phyloP scores from a whole-genome alignment of 257 asterid genomes.

The Penstemon newberryi region DNA sequence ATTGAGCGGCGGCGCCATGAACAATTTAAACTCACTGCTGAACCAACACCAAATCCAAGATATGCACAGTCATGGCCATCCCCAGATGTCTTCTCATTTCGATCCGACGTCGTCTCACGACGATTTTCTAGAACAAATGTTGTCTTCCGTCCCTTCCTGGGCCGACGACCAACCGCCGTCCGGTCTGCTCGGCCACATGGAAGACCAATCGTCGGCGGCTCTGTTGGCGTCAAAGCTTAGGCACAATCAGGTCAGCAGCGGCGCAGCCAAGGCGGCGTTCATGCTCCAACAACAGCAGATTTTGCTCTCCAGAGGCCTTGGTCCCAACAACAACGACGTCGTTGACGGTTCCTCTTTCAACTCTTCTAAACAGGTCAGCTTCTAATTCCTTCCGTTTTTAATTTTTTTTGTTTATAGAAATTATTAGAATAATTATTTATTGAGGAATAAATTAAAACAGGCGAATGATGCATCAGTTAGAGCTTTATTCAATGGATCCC shows the following conservation, averaged over 20 bases:
- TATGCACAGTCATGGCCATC: constrained; percentile 37
- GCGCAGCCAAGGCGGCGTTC: constrained; percentile 63
- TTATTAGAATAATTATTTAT: neutral
- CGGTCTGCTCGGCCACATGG: constrained; percentile 29
- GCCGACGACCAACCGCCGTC: constrained; percentile 37
- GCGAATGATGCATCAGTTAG: constrained; percentile 61
- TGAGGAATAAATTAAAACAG: constrained; percentile 36
- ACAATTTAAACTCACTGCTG: constrained; percentile 44
- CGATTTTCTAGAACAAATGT: constrained; percentile 79
- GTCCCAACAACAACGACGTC: constrained; percentile 42
- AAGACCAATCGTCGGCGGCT: constrained; percentile 47
- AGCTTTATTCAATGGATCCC: constrained; percentile 70
- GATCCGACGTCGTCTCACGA: constrained; percentile 64
- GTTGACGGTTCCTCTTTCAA: constrained; percentile 45
- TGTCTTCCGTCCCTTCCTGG: constrained; percentile 63
- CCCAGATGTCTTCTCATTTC: constrained; percentile 42
- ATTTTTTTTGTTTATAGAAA: neutral
- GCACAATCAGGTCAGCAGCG: constrained; percentile 65
- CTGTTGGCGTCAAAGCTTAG: constrained; percentile 60
- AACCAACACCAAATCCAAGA: constrained; percentile 60
- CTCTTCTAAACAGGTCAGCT: constrained; percentile 50
- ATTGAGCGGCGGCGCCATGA: constrained; percentile 48
- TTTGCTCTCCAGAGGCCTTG: constrained; percentile 54
- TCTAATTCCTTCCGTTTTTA: neutral
- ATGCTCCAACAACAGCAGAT: constrained; percentile 70